Base-by-base conservation (phyloP, 2,329 filamentous ascomycete species). In the Aspergillus japonicus region DNA sequence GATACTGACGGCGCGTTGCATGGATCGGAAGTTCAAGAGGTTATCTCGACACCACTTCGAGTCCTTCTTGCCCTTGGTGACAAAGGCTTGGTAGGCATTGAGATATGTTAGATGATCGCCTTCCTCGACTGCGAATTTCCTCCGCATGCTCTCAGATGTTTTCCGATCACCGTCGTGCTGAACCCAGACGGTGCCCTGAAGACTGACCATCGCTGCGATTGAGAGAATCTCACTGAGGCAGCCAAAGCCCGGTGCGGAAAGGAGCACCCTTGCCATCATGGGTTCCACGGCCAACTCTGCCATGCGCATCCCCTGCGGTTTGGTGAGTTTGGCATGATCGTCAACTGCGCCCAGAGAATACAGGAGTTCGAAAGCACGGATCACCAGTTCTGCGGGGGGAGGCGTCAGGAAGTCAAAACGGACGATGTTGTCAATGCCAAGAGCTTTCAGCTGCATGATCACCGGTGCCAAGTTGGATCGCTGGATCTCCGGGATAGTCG, bases 371-470 rank as follows among this genome's bases (percentile, higher is more conserved):
- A 97, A 84, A 0, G 91, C 95, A 63, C 92, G 91, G 48, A 89
- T 86, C 75, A 98, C 85, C 31, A 96, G 85, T 68, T 94, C 88
- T 0, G 92, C 87, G 0, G 95, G 92, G 11, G 95, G 95, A 2
- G 92, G 82, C 3, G 91, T 94, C 54, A 97, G 79, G 72, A 94
- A 99, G 68, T 93, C 88, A 73, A 98, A 99, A 4, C 92, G 88
- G 5, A 92, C 86, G 35, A 98, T 88, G 67, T 99, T 98, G 74
- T 97, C 93, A 66, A 98, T 96, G 0, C 95, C 95, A 1, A 99
- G 82, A 1, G 95, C 94, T 77, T 98, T 96, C 44, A 99, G 86
- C 70, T 98, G 94, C 48, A 99, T 82, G 44, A 98, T 85, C 2
- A 92, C 87, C 0, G 92, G 91, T 0, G 94, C 92, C 23, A 99